Evolutionary conservation across 805 yeast species (phyloP).

Genomic region (Clavispora carvajalis): DNA sequence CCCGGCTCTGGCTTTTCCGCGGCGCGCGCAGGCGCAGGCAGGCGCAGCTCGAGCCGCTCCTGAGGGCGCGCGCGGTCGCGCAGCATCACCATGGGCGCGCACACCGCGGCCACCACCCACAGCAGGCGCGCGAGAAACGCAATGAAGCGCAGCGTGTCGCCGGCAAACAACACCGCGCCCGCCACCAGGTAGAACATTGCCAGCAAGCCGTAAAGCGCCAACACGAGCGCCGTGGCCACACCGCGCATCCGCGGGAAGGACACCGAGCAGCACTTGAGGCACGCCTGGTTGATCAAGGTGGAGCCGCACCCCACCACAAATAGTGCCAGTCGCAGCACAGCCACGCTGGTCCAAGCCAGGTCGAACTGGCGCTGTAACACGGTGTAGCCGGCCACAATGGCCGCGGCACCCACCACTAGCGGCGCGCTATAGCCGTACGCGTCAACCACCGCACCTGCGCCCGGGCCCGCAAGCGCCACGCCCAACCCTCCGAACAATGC

Average conservation of each 20-base stretch:
- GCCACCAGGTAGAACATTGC: slow-evolving; percentile 62
- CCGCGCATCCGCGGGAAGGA: slow-evolving; percentile 65
- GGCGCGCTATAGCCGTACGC: slow-evolving; percentile 52
- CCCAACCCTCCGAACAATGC: slow-evolving; percentile 70
- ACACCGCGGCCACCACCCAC: slow-evolving; percentile 35
- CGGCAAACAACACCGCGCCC: slow-evolving; percentile 49
- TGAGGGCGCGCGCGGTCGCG: slow-evolving; percentile 35
- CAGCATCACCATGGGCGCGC: slow-evolving; percentile 43
- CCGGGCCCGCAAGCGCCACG: slow-evolving; percentile 57
- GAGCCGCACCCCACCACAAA: slow-evolving; percentile 64
- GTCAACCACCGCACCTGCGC: slow-evolving; percentile 65
- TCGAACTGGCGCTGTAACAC: slow-evolving; percentile 50
- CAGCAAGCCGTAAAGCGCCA: slow-evolving; percentile 69
- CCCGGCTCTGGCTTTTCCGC: too few relatives aligned
- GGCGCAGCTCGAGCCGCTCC: too few relatives aligned
- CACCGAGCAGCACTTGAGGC: slow-evolving; percentile 70
- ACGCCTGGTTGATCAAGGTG: slow-evolving; percentile 57
- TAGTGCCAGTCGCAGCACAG: slow-evolving; percentile 41
- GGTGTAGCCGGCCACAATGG: slow-evolving; percentile 50
- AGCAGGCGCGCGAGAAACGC: slow-evolving; percentile 42
- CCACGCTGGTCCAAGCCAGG: slow-evolving; percentile 31
- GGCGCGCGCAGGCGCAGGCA: too few relatives aligned
- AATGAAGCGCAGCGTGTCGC: slow-evolving; percentile 52
- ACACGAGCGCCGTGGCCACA: slow-evolving; percentile 68
- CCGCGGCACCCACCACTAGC: slow-evolving; percentile 44